Evolutionary conservation across 257 asterid genomes (phyloP), one percentile per base, ranked within the genome.

Genomic region (Solanum clarkiae): DNA sequence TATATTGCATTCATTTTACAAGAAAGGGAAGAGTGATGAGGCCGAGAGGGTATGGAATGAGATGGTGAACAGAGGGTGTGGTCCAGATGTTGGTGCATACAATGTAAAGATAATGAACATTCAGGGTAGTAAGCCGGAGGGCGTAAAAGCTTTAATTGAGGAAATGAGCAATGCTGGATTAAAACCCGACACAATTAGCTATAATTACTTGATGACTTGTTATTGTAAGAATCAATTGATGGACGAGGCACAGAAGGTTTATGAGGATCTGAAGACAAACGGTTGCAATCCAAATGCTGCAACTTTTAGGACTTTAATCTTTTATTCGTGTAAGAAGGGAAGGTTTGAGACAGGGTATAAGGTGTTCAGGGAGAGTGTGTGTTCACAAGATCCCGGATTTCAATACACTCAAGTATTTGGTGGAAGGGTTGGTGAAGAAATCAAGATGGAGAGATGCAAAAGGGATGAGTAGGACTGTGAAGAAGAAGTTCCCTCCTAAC

Each of bases 171-270:
- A 68, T 74, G 84, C 80, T 0, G 98, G 93, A 83, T 77, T 96
- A 53, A 87, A 89, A 82, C 98, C 97, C 0, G 98, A 96, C 72
- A 80, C 88, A 0, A 89, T 92, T 72, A 93, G 88, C 77, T 93
- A 86, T 68, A 93, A 92, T 88, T 96, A 93, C 88, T 88, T 96
- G 94, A 90, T 96, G 86, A 93, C 93, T 74, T 86, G 93, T 88
- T 93, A 94, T 84, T 90, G 91, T 83, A 60, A 44, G 79, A 93
- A 90, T 69, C 92, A 90, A 53, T 91, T 86, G 95, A 87, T 93
- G 87, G 94, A 93, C 84, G 97, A 93, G 82, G 99, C 98, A 7
- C 83, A 87, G 59, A 85, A 90, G 94, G 95, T 92, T 12, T 96
- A 89, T 57, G 89, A 86, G 57, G 94, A 90, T 80, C 79, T 92